Conservation (phyloP, 2,329 filamentous ascomycete genomes). For the Ceratocystis cacaofunesta region DNA sequence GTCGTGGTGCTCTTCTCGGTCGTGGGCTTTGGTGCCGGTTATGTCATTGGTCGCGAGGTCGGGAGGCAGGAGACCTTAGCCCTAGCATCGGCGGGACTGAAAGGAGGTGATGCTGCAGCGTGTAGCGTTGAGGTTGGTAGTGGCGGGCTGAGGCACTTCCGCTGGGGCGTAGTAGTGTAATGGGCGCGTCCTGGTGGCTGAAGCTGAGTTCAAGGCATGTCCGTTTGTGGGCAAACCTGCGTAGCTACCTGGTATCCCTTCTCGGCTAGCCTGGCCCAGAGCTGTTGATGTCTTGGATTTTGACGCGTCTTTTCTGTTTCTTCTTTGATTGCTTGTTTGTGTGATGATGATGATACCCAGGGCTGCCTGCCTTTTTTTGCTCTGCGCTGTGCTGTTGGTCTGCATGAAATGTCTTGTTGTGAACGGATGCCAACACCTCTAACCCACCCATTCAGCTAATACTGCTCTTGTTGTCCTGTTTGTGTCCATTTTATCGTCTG, state of each 20-base stretch:
- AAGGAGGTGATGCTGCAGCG: constrained; percentile 23
- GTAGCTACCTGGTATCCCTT: background rate
- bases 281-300: no score
- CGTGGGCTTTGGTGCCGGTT: constrained; percentile 54
- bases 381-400: background rate
- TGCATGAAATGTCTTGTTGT: background rate
- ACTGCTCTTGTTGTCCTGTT: background rate
- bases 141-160: constrained; percentile 37
- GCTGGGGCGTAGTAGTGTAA: constrained; percentile 36
- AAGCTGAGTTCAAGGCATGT: no score
- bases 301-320: background rate
- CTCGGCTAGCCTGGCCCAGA: background rate
- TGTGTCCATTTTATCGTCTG: background rate
- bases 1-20: constrained; percentile 54
- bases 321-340: background rate
- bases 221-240: background rate
- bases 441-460: background rate
- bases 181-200: background rate
- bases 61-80: constrained; percentile 43
- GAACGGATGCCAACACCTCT: background rate
- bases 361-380: background rate
- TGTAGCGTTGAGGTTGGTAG: constrained; percentile 41
- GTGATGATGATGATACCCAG: constrained; percentile 11
- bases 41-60: constrained; percentile 52
- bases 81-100: constrained; percentile 29